Percentiles rank a stretch among this genome's conserved stretches.
Conservation (phyloP, 768 basidiomycete genomes). For the Lactarius tabidus region DNA sequence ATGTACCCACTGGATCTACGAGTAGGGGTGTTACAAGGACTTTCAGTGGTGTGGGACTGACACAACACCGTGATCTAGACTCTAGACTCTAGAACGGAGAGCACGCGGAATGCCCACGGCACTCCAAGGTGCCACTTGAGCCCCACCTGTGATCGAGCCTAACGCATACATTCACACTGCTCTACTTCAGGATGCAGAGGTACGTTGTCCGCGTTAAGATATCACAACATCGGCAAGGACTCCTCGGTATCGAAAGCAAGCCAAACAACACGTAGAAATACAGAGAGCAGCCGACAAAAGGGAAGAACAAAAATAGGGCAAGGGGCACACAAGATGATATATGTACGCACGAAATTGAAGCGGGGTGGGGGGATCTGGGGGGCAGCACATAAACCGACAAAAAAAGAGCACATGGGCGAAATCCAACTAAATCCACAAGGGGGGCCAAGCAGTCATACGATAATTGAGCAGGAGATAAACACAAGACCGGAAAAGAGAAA, state of each 20-base stretch:
- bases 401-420: constrained; percentile 24
- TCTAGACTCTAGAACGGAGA: neutral
- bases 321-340: constrained; percentile 10
- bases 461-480: constrained; percentile 23
- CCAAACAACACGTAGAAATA: constrained; percentile 26
- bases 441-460: constrained; percentile 15
- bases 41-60: neutral
- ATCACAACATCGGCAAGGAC: constrained; percentile 21
- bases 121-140: neutral
- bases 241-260: constrained; percentile 26
- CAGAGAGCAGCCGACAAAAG: constrained; percentile 24
- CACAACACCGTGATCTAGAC: neutral
- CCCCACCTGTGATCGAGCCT: neutral
- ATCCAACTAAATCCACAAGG: constrained; percentile 25
- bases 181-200: neutral
- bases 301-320: constrained; percentile 7
- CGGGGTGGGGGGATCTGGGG: constrained; percentile 21
- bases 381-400: constrained; percentile 20
- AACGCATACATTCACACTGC: neutral
- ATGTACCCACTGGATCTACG: too few relatives aligned
- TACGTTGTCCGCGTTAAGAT: constrained; percentile 18
- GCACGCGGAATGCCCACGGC: constrained; percentile 9
- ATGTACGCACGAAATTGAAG: constrained; percentile 23
- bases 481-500: constrained; percentile 20
- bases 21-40: too few relatives aligned